A percentile compares a stretch with the other conserved stretches of the same genome.
These are phyloP conservation scores for Mesembryanthemum crystallinum DNA, from an alignment of 148 eudicot genomes.

Conservation along the genomic window DNA sequence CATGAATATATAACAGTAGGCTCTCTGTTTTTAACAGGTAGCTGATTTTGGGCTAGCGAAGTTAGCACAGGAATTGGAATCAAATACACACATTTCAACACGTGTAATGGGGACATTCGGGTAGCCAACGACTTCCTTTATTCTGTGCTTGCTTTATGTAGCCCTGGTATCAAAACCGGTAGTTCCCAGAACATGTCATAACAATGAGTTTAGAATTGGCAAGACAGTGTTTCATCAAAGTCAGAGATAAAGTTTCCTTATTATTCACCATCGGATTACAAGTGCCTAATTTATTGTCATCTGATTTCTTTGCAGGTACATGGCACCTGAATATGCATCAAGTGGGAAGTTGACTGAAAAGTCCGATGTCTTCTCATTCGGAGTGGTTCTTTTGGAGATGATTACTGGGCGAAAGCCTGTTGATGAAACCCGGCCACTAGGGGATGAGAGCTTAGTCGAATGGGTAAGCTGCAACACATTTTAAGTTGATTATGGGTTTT, in stretches of 20 bases:
- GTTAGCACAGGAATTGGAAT: constrained; percentile 47
- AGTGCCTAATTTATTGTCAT: neutral
- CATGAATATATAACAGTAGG: neutral
- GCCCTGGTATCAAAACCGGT: neutral
- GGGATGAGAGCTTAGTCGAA: constrained; percentile 97
- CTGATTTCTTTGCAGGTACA: constrained; percentile 49
- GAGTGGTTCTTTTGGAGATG: constrained; percentile 90
- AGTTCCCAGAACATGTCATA: neutral
- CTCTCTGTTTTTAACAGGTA: constrained; percentile 29
- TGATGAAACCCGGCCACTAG: constrained; percentile 73
- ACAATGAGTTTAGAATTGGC: neutral
- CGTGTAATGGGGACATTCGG: constrained; percentile 60
- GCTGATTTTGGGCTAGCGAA: constrained; percentile 55
- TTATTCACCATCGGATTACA: neutral
- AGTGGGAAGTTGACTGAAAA: constrained; percentile 93
- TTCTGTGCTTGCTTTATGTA: constrained; percentile 8
- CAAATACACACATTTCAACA: constrained; percentile 47
- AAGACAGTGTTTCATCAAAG: neutral
- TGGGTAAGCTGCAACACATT: constrained; percentile 59
- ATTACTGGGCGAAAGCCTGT: constrained; percentile 94
- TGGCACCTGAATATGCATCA: constrained; percentile 98
- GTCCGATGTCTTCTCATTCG: constrained; percentile 90
- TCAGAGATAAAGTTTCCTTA: neutral
- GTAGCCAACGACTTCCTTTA: constrained; percentile 26
- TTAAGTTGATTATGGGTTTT: neutral